Evolutionary conservation across 352 stramenopile species (phyloP).

Genomic region (Phytopythium vexans): DNA sequence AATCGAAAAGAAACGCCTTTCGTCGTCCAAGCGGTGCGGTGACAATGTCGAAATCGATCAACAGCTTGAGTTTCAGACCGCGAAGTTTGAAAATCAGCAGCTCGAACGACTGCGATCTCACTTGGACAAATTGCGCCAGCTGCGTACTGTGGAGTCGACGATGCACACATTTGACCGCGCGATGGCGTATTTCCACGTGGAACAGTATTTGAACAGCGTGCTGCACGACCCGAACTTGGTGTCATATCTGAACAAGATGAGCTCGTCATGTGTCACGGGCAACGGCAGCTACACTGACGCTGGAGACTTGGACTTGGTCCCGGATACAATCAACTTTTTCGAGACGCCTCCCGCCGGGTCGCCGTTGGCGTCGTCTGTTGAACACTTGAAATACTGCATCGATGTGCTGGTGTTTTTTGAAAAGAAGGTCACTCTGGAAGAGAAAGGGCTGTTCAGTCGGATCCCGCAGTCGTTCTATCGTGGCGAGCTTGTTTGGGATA

Average conservation of each 20-base stretch:
- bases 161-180: constrained; percentile 80
- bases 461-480: constrained; percentile 77
- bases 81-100: constrained; percentile 62
- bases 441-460: constrained; percentile 60
- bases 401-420: constrained; percentile 87
- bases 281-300: constrained; percentile 5
- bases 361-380: constrained; percentile 51
- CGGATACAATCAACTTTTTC: constrained; percentile 67
- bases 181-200: constrained; percentile 77
- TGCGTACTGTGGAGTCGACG: constrained; percentile 73
- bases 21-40: constrained; percentile 50
- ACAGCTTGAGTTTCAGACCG: constrained; percentile 62
- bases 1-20: constrained; percentile 53
- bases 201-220: constrained; percentile 79
- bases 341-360: constrained; percentile 49
- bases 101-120: constrained; percentile 65
- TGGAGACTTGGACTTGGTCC: constrained; percentile 55
- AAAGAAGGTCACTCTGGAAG: constrained; percentile 76
- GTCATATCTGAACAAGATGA: constrained; percentile 74
- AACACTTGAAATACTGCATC: constrained; percentile 79
- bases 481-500: constrained; percentile 74
- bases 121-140: constrained; percentile 65
- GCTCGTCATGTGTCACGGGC: constrained; percentile 29
- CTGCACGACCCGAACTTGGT: constrained; percentile 68
- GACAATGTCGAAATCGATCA: constrained; percentile 59